phyloP scores from a whole-genome alignment of 169 alveolate species.

The Cryptosporidium sp. region DNA sequence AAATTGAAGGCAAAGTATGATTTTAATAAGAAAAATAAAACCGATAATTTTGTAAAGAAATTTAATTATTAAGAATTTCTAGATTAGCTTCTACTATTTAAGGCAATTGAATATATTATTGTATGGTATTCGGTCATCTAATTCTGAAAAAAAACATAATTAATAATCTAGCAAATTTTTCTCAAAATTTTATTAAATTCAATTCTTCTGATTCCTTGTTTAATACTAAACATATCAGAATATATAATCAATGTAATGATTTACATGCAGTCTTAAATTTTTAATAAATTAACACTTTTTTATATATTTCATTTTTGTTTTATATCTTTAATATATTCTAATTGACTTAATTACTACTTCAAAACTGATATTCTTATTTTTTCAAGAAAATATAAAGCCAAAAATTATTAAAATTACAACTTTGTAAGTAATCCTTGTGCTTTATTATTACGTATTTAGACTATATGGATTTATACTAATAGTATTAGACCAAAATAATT shows the following conservation, averaged over 20 bases:
- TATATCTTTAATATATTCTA: no score
- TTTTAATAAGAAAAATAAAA: neutral
- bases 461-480: no score
- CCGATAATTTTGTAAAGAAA: neutral
- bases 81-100: neutral
- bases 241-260: conserved; percentile 12
- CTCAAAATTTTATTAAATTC: neutral
- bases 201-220: neutral
- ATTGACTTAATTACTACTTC: no score
- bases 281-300: neutral
- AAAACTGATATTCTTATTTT: no score
- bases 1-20: neutral
- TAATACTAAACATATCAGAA: neutral
- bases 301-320: no score
- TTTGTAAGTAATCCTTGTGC: no score
- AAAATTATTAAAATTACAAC: no score
- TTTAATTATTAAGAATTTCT: conserved; percentile 12
- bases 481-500: no score
- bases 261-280: neutral
- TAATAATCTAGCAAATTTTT: neutral
- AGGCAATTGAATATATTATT: conserved; percentile 2
- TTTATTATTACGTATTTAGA: no score
- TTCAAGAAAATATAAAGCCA: no score
- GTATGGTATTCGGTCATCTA: conserved; percentile 14
- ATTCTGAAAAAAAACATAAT: neutral